Conservation (phyloP, 75 land plant species). For the Chamaecyparis obtusa region DNA sequence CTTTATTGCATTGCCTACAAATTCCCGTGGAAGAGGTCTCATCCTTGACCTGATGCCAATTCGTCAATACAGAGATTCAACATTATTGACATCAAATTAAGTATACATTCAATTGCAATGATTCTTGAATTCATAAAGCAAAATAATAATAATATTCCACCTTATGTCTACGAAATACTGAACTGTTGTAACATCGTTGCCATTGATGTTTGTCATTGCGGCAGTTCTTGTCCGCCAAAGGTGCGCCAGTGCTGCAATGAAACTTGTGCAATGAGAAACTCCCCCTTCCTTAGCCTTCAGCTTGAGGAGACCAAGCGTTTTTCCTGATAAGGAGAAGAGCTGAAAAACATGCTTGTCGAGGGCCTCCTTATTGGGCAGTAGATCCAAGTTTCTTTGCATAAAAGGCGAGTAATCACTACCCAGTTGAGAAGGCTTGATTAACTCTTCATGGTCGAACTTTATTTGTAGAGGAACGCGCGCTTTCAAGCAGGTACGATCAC, state of each 20-base stretch:
- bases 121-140: background rate
- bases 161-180: conserved; percentile 42
- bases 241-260: conserved; percentile 36
- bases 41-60: conserved; percentile 10
- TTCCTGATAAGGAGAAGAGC: conserved; percentile 25
- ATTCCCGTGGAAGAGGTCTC: conserved; percentile 27
- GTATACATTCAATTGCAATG: background rate
- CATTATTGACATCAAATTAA: no score
- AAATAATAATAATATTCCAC: background rate
- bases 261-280: conserved; percentile 18
- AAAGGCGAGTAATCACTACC: conserved; percentile 4
- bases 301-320: conserved; percentile 21
- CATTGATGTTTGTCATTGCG: conserved; percentile 9
- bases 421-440: no score
- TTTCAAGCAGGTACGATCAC: conserved; percentile 10
- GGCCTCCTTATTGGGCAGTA: background rate
- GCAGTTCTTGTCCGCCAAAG: conserved; percentile 41
- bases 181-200: conserved; percentile 17
- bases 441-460: conserved; percentile 36
- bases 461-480: conserved; percentile 45
- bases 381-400: conserved; percentile 10
- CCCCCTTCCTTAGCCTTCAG: conserved; percentile 17
- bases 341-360: conserved; percentile 16
- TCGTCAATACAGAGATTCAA: background rate
- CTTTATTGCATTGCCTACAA: conserved; percentile 38